phyloP scores from a whole-genome alignment of 768 basidiomycete species.

The Rhizopogon vulgaris region DNA sequence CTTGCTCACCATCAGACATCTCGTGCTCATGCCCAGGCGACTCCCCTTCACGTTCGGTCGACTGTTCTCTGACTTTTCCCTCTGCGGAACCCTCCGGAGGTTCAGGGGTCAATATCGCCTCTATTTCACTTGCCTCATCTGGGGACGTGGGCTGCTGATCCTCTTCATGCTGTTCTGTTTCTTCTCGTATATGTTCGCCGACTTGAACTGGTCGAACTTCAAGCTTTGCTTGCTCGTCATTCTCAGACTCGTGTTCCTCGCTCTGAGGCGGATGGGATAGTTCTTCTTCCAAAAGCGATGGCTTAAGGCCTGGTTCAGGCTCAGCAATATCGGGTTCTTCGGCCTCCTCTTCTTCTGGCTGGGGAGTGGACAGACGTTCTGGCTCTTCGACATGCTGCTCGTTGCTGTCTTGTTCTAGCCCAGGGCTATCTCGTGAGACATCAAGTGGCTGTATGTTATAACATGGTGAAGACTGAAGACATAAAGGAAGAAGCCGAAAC shows the following conservation, averaged over 20 bases:
- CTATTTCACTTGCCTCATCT: constrained; percentile 1
- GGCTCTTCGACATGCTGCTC: background rate
- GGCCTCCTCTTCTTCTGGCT: background rate
- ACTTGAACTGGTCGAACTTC: background rate
- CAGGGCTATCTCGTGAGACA: background rate
- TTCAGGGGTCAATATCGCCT: background rate
- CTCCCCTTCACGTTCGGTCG: background rate
- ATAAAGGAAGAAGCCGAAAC: background rate
- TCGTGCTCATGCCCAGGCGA: background rate
- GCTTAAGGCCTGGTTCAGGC: background rate
- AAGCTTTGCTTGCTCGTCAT: background rate
- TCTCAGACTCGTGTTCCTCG: background rate
- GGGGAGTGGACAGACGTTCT: background rate
- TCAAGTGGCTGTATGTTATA: background rate
- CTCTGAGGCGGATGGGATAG: background rate
- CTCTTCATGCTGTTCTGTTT: background rate
- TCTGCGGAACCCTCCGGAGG: background rate
- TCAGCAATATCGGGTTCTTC: background rate
- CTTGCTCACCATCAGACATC: background rate
- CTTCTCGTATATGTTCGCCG: background rate
- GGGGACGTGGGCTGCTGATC: background rate
- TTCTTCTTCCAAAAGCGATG: background rate
- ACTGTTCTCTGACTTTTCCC: background rate
- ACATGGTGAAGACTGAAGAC: background rate
- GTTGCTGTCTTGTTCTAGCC: background rate